A percentile compares a stretch with the other conserved stretches of the same genome.
Evolutionary conservation across 2,329 filamentous ascomycete species (phyloP).

Genomic region (Coccinonectria pachysandricola): DNA sequence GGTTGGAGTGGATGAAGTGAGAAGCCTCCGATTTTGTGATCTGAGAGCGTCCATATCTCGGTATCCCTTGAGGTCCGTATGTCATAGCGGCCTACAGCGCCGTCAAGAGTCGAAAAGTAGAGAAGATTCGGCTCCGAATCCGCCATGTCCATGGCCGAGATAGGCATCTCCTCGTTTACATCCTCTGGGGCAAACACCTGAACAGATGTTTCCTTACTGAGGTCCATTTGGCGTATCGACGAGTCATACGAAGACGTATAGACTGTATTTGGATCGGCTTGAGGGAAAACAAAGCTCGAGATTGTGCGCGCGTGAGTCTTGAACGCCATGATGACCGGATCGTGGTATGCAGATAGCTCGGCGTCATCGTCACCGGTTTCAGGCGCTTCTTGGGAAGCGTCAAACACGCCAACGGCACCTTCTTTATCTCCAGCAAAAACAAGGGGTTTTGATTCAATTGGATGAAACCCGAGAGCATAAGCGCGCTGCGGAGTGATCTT

Average conservation of each 20-base stretch:
- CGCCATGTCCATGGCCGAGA: constrained; percentile 78
- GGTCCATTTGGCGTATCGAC: constrained; percentile 76
- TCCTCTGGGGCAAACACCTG: constrained; percentile 72
- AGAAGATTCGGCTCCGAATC: constrained; percentile 59
- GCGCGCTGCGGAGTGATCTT: constrained; percentile 84
- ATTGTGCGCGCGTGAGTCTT: constrained; percentile 88
- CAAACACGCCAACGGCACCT: constrained; percentile 82
- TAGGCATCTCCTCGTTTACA: constrained; percentile 59
- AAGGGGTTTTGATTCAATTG: constrained; percentile 72
- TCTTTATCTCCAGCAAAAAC: constrained; percentile 93
- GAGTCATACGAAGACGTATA: constrained; percentile 90
- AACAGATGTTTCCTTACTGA: constrained; percentile 67
- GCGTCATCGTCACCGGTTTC: constrained; percentile 57
- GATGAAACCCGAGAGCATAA: constrained; percentile 83
- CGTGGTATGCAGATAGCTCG: constrained; percentile 51
- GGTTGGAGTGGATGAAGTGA: constrained; percentile 69
- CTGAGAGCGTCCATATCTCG: constrained; percentile 65
- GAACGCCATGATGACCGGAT: constrained; percentile 77
- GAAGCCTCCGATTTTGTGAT: constrained; percentile 95
- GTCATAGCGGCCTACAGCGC: constrained; percentile 73
- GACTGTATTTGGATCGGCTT: constrained; percentile 61
- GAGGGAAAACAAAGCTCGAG: constrained; percentile 68
- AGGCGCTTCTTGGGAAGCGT: constrained; percentile 64
- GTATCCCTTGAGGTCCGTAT: constrained; percentile 48
- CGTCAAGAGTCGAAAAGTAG: constrained; percentile 80